Evolutionary conservation across 192 early-diverging fungal genomes (phyloP).

Genomic region (Allomyces javanicus): DNA sequence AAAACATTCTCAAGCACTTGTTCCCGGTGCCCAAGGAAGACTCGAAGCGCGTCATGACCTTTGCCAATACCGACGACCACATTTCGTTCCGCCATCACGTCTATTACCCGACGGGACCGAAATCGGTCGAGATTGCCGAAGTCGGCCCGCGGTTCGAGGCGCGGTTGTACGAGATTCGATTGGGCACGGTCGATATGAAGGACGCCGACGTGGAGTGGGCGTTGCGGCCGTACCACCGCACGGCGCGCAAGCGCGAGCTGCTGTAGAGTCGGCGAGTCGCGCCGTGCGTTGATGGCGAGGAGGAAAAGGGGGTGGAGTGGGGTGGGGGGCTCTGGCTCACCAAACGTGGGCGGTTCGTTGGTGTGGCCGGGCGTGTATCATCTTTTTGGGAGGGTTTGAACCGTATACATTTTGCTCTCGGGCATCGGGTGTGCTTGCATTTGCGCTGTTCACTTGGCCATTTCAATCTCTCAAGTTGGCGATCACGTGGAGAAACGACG

Average conservation of each 20-base stretch:
- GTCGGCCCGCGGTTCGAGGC: conserved; percentile 98
- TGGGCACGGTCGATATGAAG: conserved; percentile 82
- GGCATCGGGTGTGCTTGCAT: no score
- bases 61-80: conserved; percentile 87
- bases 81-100: conserved; percentile 97
- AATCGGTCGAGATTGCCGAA: conserved; percentile 82
- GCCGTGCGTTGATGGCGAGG: no score
- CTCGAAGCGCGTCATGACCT: conserved; percentile 89
- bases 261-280: conserved; percentile 15
- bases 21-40: conserved; percentile 97
- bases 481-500: no score
- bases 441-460: no score
- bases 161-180: conserved; percentile 85
- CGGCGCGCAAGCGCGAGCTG: conserved; percentile 60
- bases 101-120: conserved; percentile 68
- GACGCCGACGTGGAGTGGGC: conserved; percentile 97
- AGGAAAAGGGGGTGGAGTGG: no score
- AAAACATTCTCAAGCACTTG: conserved; percentile 80
- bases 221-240: conserved; percentile 70
- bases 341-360: no score
- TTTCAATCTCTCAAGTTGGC: no score
- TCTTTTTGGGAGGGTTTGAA: no score
- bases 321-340: no score
- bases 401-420: no score
- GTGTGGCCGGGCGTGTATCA: no score